Evolutionary conservation across 345 rosid species (phyloP), one percentile per base, ranked within the genome.

Genomic region (Gossypium thurberi): DNA sequence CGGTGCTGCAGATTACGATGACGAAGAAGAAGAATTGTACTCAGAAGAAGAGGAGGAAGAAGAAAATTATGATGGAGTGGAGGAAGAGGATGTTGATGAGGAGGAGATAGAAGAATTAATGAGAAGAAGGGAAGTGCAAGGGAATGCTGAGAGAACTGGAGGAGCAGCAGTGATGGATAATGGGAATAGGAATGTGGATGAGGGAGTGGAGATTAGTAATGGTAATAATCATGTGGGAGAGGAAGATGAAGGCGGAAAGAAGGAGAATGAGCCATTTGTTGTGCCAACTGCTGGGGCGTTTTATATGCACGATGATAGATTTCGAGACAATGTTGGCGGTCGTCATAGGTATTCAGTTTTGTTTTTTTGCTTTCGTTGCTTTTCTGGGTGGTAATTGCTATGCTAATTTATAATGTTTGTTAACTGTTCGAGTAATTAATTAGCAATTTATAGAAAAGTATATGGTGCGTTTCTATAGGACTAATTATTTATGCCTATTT

Each of bases 221-320:
- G 78, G 48, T 42, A 81, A 59, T n/a, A 68, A 75, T 10, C 78
- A 75, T 71, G 79, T 12, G 66, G 85, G 70, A 20, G 90, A 63
- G 28, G 84, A 57, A 70, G 82, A 56, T 60, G 91, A 76, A 44
- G 87, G 50, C 65, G 89, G 76, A 84, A 90, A 89, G 80, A 88
- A 89, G 80, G 88, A 77, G 78, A 91, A 83, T 63, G 93, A 94
- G 69, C 98, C 97, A 2, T 94, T 81, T 75, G 93, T 95, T 0
- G 98, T 94, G 69, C 98, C 98, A n/a, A 92, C 97, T 75, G 93
- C 93, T 70, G 98, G 98, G 50, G 97, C 98, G 0, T 94, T 94
- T 80, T 94, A 94, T 75, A 94, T 94, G 97, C 98, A 94, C 28
- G 98, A 94, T 80, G 97, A 94, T 81, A 86, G 98, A 52, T 94